Base-by-base conservation (phyloP, 257 asterid genomes). In the Penstemon eatonii region DNA sequence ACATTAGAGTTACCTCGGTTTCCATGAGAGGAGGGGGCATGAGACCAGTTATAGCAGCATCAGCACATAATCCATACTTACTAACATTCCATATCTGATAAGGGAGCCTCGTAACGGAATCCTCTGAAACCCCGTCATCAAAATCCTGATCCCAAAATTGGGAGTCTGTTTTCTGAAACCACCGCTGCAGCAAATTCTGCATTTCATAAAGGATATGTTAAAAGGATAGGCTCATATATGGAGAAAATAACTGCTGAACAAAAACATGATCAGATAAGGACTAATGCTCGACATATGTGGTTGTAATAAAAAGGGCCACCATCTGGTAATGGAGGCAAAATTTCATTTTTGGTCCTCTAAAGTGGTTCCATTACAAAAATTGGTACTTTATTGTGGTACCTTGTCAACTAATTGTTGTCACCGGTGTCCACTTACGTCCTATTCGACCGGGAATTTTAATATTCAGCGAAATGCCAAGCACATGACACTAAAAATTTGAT, bases 11-110 rank as follows among this genome's bases (percentile, higher is more conserved):
- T 75, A 89, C 99, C 96, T 89, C 95, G 55, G 83, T 76, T 78
- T 94, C 97, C 95, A 91, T 80, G 52, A 94, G 83, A 51, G 99
- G 96, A 64, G 99, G 99, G 70, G 97, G 96, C 96, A 94, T 91
- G 75, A 87, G 75, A 72, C 97, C 96, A 73, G 95, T 87, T 63
- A 94, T 87, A 74, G 97, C 97, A 76, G 95, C 99, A 80, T 91
- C 97, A 68, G 83, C 85, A 80, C 97, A 93, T 9, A 81, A 33
- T 12, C 97, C 99, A 68, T 93, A 85, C 76, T 88, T 93, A 87
- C 83, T 84, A 68, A 93, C 87, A 75, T 81, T 91, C 96, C 97
- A 94, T 51, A 87, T 72, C 79, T 91, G 97, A 84, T 89, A 94
- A 36, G 96, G 91, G 60, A 91, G 92, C 78, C 83, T 81, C 6